These are phyloP conservation scores for Gentiana macrophylla DNA, from an alignment of 257 asterid genomes.

Conservation along the genomic window DNA sequence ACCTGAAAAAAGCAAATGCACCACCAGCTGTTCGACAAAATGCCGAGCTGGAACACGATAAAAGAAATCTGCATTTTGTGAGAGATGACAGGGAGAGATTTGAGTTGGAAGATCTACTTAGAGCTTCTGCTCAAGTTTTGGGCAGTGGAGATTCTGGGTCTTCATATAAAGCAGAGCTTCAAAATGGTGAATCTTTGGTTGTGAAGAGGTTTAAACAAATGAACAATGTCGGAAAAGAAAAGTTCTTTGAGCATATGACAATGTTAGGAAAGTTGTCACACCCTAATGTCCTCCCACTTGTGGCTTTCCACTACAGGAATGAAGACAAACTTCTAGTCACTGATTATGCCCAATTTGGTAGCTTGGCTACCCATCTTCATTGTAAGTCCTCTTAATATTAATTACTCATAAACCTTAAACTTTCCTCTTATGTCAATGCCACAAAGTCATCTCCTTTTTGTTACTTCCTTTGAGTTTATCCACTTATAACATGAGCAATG, in stretches of 20 bases:
- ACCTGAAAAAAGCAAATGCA: not conserved
- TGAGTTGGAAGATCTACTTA: constrained; percentile 48
- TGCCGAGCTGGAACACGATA: constrained; percentile 18
- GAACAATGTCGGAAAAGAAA: constrained; percentile 40
- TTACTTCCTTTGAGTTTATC: not conserved
- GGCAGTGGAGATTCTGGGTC: constrained; percentile 72
- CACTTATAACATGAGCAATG: not conserved
- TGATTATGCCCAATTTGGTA: constrained; percentile 42
- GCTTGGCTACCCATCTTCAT: constrained; percentile 62
- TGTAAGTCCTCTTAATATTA: constrained; percentile 21
- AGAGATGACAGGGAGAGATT: constrained; percentile 31
- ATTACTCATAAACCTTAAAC: too few species aligned
- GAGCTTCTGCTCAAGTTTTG: constrained; percentile 56
- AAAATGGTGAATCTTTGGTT: constrained; percentile 26
- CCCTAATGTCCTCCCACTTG: constrained; percentile 51
- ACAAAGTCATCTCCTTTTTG: not conserved
- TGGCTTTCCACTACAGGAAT: constrained; percentile 47
- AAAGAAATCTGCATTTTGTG: constrained; percentile 37
- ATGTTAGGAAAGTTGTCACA: constrained; percentile 43
- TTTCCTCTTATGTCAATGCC: too few species aligned
- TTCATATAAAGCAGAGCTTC: constrained; percentile 50
- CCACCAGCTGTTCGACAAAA: not conserved
- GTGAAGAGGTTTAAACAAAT: constrained; percentile 50
- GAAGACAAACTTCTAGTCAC: constrained; percentile 58
- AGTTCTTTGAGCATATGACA: constrained; percentile 43